Base-by-base conservation (phyloP, 2,329 filamentous ascomycete species). In the Aspergillus aculeatus region DNA sequence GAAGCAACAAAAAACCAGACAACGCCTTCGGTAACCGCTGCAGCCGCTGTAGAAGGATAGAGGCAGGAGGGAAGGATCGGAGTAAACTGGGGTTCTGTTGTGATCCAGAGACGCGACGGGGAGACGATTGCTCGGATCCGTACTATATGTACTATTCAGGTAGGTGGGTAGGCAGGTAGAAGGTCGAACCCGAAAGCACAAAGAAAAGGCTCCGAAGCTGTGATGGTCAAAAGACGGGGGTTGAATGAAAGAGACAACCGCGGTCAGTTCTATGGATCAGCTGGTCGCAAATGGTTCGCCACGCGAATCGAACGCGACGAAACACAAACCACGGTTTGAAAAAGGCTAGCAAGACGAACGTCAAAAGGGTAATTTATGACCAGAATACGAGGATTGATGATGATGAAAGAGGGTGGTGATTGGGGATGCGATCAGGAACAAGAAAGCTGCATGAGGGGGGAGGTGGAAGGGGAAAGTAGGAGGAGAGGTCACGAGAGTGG, bases 291-390 rank as follows among this genome's bases (percentile, higher is more conserved):
- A 26, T 50, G 48, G 47, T 51, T 52, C 56, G 55, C 59, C 56
- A 59, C 61, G 50, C 44, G 35, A 54, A 19, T 44, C 38, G 52
- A 35, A 61, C 61, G 59, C 59, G 59, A 63, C 61, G 26, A 41
- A 52, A 47, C 14, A 44, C 6, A 12, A 44, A 44, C 38, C 38
- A 44, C 38, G 38, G 38, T 44, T 44, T n/a, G 26, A 2, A 9
- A 19, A 19, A 44, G 38, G 16, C 14, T 44, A 16, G 38, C 16
- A 44, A 44, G 38, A 44, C 38, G 38, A 44, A n/a, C 4, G 14
- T 44, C 5, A 19, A 19, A 44, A 16, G 38, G 38, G 5, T 19
- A 19, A 44, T 19, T 2, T 16, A 44, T 44, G 38, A 3, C 38
- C 19, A 44, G 2, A 44, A 44, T 19, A 44, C 38, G 38, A 44